Conservation (phyloP, 352 stramenopile genomes). For the Pythium brachiatum region DNA sequence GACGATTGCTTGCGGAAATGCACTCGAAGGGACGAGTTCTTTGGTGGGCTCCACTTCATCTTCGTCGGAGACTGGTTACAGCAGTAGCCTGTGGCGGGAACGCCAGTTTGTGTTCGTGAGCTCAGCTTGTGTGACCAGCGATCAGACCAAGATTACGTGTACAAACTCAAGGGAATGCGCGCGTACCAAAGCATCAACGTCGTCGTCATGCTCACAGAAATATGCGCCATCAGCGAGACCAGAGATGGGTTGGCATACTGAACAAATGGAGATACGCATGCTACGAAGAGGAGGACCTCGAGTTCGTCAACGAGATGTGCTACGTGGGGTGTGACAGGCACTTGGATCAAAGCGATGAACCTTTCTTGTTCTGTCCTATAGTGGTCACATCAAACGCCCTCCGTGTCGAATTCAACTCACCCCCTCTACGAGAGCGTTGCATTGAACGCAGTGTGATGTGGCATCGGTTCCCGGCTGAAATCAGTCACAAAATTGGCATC, state of each 20-base stretch:
- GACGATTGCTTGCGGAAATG: constrained; percentile 10
- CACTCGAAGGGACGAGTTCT: constrained; percentile 2
- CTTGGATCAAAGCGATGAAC: too few relatives aligned
- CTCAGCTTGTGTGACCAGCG: background rate
- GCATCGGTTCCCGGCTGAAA: constrained; percentile 6
- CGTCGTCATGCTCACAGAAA: constrained; percentile 14
- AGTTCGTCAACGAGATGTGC: constrained; percentile 1
- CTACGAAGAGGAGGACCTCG: constrained; percentile 4
- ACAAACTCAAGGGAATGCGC: background rate
- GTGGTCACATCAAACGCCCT: constrained; percentile 15
- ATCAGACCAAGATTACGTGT: constrained; percentile 4
- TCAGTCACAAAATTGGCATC: background rate
- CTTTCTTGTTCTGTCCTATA: constrained; percentile 19
- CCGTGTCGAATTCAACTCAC: constrained; percentile 4
- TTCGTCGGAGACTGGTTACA: constrained; percentile 32
- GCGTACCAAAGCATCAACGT: constrained; percentile 1
- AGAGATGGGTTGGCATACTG: constrained; percentile 5
- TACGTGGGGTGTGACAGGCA: constrained; percentile 2
- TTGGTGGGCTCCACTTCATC: constrained; percentile 22
- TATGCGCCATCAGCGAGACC: constrained; percentile 11
- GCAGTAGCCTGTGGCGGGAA: constrained; percentile 24
- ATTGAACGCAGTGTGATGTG: background rate
- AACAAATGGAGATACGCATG: background rate
- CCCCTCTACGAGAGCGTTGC: background rate
- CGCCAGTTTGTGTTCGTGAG: constrained; percentile 9